A percentile compares a stretch with the other conserved stretches of the same genome.
Evolutionary conservation across 176 grass and related monocot species (phyloP).

Genomic region (Lolium perenne): DNA sequence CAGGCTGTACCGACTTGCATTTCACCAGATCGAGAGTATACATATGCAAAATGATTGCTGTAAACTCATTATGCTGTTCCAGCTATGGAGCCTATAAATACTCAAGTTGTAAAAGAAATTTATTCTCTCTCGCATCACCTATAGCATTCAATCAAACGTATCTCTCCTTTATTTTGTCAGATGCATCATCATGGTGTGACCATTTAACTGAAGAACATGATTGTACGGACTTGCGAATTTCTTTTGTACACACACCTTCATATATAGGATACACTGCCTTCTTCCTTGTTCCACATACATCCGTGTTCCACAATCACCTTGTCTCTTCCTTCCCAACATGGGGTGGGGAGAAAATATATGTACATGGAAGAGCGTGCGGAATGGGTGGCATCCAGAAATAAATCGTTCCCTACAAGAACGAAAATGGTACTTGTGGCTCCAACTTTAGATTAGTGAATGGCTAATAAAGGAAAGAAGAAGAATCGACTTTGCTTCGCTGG

Average conservation of each 20-base stretch:
- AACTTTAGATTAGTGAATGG: neutral
- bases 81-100: no score
- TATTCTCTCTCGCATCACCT: no score
- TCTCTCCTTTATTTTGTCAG: neutral
- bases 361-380: neutral
- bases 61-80: neutral
- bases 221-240: neutral
- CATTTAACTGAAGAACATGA: neutral
- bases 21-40: neutral
- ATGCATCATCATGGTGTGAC: neutral
- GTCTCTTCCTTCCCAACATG: neutral
- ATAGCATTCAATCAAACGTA: no score
- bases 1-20: neutral
- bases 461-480: neutral
- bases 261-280: neutral
- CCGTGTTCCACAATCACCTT: neutral
- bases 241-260: neutral
- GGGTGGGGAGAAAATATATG: neutral
- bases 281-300: neutral
- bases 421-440: neutral
- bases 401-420: neutral
- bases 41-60: neutral
- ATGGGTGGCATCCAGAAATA: neutral
- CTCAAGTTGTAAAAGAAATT: no score
- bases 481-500: neutral